A percentile compares a stretch with the other conserved stretches of the same genome.
phyloP scores from a whole-genome alignment of 1,284 basidiomycete species.

The Waitea zeae region DNA sequence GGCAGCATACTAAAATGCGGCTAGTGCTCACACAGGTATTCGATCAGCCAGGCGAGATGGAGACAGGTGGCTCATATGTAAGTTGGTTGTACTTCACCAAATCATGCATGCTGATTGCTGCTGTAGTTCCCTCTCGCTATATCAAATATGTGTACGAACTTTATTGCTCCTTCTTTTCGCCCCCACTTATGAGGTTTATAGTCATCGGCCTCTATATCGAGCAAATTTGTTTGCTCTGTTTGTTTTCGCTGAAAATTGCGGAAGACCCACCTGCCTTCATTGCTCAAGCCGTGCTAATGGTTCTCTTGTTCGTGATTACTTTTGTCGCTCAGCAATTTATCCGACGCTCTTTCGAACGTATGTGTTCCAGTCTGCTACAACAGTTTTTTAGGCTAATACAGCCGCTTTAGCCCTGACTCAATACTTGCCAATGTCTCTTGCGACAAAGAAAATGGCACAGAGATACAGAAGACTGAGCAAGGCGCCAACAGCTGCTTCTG shows the following conservation, averaged over 20 bases:
- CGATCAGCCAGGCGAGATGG: conserved; percentile 31
- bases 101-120: conserved; percentile 17
- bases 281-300: conserved; percentile 40
- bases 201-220: conserved; percentile 57
- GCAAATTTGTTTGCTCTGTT: conserved; percentile 41
- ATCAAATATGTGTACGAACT: conserved; percentile 36
- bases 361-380: conserved; percentile 7
- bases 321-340: conserved; percentile 23
- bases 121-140: conserved; percentile 62
- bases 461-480: conserved; percentile 16
- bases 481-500: conserved; percentile 9
- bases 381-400: not conserved
- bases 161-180: not conserved
- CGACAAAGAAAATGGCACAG: conserved; percentile 30
- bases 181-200: conserved; percentile 7
- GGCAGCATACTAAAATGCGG: not conserved
- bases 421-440: conserved; percentile 44
- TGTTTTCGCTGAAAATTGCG: conserved; percentile 46
- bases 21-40: conserved; percentile 36
- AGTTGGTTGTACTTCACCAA: conserved; percentile 13
- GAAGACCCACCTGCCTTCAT: conserved; percentile 19
- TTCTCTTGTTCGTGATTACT: conserved; percentile 42
- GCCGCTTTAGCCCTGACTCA: conserved; percentile 23
- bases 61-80: too few species aligned
- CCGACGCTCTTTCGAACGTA: conserved; percentile 22